Conservation (phyloP, 495 filamentous ascomycete genomes). For the Neurospora intermedia region DNA sequence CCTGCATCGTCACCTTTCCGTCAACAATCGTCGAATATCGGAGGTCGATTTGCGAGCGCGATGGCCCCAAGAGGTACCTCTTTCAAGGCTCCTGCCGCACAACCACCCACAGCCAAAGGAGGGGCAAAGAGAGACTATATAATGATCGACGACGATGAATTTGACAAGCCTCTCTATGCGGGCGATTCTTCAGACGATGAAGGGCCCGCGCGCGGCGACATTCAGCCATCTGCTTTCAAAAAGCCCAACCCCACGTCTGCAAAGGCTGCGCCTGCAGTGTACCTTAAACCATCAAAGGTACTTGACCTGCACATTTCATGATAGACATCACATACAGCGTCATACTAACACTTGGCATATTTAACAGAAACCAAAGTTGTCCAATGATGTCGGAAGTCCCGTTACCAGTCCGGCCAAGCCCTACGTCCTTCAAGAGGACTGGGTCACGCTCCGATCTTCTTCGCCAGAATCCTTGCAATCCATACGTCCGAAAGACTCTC, state of each 20-base stretch:
- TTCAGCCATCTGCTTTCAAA: conserved; percentile 58
- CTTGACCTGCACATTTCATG: background rate
- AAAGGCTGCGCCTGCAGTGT: background rate
- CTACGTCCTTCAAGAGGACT: conserved; percentile 14
- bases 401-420: conserved; percentile 11
- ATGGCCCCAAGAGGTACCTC: conserved; percentile 32
- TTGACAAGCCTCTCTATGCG: conserved; percentile 26
- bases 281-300: background rate
- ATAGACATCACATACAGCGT: background rate
- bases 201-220: conserved; percentile 44
- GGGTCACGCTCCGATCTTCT: conserved; percentile 14
- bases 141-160: conserved; percentile 35
- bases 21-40: conserved; percentile 64
- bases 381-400: conserved; percentile 6
- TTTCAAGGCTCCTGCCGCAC: conserved; percentile 26
- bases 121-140: conserved; percentile 21
- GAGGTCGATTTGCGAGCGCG: conserved; percentile 44
- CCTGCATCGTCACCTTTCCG: conserved; percentile 58
- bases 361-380: background rate
- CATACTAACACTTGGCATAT: background rate
- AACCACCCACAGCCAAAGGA: background rate
- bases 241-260: conserved; percentile 5
- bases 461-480: conserved; percentile 7
- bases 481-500: conserved; percentile 2
- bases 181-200: conserved; percentile 35